Conservation (phyloP, 1,139 yeast genomes). For the Suhomyces chickasaworum region DNA sequence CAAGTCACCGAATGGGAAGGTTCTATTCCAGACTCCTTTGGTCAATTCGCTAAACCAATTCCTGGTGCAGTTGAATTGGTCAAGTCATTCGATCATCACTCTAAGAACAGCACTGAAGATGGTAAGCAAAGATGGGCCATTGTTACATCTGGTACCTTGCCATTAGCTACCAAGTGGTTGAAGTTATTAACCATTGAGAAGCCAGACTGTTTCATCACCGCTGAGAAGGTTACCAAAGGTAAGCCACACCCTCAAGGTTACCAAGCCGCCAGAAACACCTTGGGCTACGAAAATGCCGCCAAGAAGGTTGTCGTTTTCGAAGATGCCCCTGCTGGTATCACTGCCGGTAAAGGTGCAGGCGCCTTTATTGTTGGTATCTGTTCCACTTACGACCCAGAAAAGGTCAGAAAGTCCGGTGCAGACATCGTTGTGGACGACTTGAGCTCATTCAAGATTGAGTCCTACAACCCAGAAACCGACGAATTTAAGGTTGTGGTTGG, state of each 20-base stretch:
- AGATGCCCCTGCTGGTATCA: conserved; percentile 87
- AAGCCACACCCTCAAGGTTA: conserved; percentile 88
- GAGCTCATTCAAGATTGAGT: conserved; percentile 47
- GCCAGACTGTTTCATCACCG: conserved; percentile 78
- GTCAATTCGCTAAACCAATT: conserved; percentile 69
- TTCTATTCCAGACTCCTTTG: conserved; percentile 70
- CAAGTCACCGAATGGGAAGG: conserved; percentile 72
- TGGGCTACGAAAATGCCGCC: conserved; percentile 49
- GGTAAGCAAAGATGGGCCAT: conserved; percentile 70
- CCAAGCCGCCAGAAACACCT: conserved; percentile 60
- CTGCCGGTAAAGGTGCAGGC: conserved; percentile 84
- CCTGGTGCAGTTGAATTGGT: conserved; percentile 73
- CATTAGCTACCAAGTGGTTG: conserved; percentile 80
- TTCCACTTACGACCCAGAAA: conserved; percentile 71
- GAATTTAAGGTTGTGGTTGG: conserved; percentile 48
- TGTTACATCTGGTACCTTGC: conserved; percentile 80
- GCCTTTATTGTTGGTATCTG: conserved; percentile 83
- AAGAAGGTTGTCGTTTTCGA: conserved; percentile 72
- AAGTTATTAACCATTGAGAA: conserved; percentile 59
- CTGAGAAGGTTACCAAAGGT: conserved; percentile 74
- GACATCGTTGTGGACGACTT: conserved; percentile 77
- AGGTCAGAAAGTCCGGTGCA: conserved; percentile 75
- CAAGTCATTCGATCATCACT: conserved; percentile 49
- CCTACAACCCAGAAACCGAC: conserved; percentile 47
- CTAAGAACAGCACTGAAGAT: conserved; percentile 44